phyloP scores from a whole-genome alignment of 495 filamentous ascomycete genomes.

The Tuber umbilicatum region DNA sequence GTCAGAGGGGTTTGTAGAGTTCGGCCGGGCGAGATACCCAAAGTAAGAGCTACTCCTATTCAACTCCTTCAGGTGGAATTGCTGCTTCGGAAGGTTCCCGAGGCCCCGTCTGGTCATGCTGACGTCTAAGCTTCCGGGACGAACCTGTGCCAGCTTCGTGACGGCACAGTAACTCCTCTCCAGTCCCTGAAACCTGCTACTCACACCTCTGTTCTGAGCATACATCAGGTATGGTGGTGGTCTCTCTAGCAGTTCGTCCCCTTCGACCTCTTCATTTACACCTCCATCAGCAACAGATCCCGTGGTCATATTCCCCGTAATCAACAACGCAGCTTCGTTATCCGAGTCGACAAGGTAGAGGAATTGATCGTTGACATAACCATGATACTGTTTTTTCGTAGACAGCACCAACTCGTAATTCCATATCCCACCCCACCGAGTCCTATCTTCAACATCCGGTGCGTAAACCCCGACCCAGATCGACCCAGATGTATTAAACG shows the following conservation, averaged over 20 bases:
- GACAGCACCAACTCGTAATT: constrained; percentile 79
- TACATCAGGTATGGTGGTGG: constrained; percentile 68
- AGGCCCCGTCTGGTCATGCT: constrained; percentile 61
- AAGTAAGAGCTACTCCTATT: constrained; percentile 63
- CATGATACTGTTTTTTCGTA: constrained; percentile 65
- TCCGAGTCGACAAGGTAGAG: constrained; percentile 77
- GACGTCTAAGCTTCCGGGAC: constrained; percentile 48
- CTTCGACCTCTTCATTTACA: constrained; percentile 26
- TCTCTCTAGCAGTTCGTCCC: constrained; percentile 34
- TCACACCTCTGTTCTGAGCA: constrained; percentile 53
- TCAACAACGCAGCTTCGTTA: constrained; percentile 63
- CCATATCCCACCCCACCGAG: constrained; percentile 47
- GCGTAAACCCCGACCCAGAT: constrained; percentile 72
- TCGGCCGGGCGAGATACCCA: constrained; percentile 61
- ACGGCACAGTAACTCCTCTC: constrained; percentile 70
- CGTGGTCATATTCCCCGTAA: constrained; percentile 62
- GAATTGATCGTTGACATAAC: constrained; percentile 49
- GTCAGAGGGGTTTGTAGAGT: constrained; percentile 48
- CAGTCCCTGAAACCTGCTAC: constrained; percentile 54
- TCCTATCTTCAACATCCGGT: constrained; percentile 49
- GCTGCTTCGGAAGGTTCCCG: constrained; percentile 63
- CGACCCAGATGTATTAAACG: constrained; percentile 51
- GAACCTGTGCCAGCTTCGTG: constrained; percentile 55
- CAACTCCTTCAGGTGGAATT: constrained; percentile 73
- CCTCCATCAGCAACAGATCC: constrained; percentile 40